Evolutionary conservation across 495 filamentous ascomycete genomes (phyloP).

Genomic region (Hypoxylon fragiforme): DNA sequence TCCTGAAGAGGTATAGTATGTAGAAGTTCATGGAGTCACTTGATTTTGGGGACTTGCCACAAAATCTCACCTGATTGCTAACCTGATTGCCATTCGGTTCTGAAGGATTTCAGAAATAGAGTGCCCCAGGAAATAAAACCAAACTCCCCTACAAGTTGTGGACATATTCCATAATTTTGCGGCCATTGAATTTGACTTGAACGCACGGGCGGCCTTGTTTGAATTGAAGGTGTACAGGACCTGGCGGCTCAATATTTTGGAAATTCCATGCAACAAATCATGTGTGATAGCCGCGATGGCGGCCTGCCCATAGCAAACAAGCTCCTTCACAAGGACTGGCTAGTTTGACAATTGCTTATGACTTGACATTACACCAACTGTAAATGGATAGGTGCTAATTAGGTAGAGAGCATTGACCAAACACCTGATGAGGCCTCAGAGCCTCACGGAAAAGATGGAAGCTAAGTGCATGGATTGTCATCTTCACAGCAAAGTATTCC

Average conservation of each 20-base stretch:
- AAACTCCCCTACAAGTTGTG: too few species aligned
- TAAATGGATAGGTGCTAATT: neutral
- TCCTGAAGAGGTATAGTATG: slow-evolving; percentile 23
- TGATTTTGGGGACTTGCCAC: slow-evolving; percentile 16
- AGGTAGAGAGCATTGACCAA: too few species aligned
- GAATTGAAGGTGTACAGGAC: too few species aligned
- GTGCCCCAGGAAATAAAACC: too few species aligned
- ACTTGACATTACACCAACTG: slow-evolving; percentile 4
- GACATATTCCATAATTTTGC: neutral
- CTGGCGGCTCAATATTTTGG: too few species aligned
- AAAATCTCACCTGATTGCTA: slow-evolving; percentile 6
- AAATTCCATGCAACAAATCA: too few species aligned
- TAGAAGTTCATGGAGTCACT: slow-evolving; percentile 26
- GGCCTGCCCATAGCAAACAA: too few species aligned
- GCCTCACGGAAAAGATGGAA: neutral
- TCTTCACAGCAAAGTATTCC: slow-evolving; percentile 22
- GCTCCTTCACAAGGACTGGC: too few species aligned
- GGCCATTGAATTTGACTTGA: neutral
- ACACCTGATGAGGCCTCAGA: neutral
- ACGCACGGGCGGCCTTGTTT: too few species aligned
- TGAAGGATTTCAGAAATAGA: slow-evolving; percentile 15
- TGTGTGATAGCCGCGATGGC: too few species aligned
- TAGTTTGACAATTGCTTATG: slow-evolving; percentile 3
- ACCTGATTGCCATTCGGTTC: neutral
- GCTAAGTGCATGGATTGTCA: slow-evolving; percentile 12